A percentile compares a stretch with the other conserved stretches of the same genome.
Conservation (phyloP, 163 green algal genomes). For the Prototheca wickerhamii region DNA sequence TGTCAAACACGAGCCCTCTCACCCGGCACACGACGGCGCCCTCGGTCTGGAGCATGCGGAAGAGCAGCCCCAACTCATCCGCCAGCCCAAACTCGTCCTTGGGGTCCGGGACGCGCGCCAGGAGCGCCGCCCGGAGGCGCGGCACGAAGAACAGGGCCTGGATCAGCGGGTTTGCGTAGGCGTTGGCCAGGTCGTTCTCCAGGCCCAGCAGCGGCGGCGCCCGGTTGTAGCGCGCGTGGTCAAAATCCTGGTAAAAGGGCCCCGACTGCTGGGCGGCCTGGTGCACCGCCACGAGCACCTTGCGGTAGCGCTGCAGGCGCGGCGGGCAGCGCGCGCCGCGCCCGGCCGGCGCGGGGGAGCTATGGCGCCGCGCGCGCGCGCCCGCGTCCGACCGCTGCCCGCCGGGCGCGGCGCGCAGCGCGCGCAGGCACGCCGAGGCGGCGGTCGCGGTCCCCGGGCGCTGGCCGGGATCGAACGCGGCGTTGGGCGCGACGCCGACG, state of each 20-base stretch:
- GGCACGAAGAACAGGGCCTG: conserved; percentile 89
- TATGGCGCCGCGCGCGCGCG: conserved; percentile 30
- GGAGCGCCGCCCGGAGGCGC: conserved; percentile 47
- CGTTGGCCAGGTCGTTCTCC: conserved; percentile 90
- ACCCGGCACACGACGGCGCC: conserved; percentile 58
- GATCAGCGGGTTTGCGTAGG: conserved; percentile 88
- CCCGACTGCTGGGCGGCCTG: not conserved
- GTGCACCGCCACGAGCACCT: conserved; percentile 15
- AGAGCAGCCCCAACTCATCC: conserved; percentile 79
- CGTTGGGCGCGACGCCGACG: conserved; percentile 71
- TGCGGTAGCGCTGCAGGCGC: conserved; percentile 46
- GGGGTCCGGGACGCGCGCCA: conserved; percentile 54
- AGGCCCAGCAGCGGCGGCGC: conserved; percentile 78
- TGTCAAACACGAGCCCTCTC: too few species aligned
- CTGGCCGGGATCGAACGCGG: not conserved
- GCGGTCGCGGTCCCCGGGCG: not conserved
- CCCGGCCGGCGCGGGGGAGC: conserved; percentile 38
- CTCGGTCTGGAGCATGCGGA: conserved; percentile 73
- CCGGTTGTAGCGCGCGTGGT: conserved; percentile 86
- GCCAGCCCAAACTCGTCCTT: conserved; percentile 77
- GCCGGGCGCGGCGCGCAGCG: not conserved
- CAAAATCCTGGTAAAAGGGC: conserved; percentile 70
- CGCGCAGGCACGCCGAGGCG: conserved; percentile 3
- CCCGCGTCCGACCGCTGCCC: conserved; percentile 36
- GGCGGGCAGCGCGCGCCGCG: conserved; percentile 22